Evolutionary conservation across 2,329 filamentous ascomycete genomes (phyloP).

Genomic region (Trichoderma cornu-damae): DNA sequence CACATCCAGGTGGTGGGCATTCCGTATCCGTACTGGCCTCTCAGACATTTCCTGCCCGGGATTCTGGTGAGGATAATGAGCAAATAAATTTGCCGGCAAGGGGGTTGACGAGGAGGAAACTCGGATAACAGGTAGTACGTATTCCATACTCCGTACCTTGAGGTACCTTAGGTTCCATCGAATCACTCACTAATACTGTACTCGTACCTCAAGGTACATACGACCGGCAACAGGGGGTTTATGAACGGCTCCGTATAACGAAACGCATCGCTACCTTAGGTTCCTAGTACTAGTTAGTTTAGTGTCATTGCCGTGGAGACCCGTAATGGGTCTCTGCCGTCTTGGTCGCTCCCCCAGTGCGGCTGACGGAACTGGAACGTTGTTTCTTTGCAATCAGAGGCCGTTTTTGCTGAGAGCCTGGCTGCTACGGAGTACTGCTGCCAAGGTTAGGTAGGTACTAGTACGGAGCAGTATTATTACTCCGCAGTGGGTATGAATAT

Average conservation of each 20-base stretch:
- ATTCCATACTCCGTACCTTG: too few relatives aligned
- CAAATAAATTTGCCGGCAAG: slow-evolving; percentile 9
- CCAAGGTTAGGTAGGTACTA: too few relatives aligned
- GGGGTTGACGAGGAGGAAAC: slow-evolving; percentile 10
- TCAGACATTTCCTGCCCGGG: not conserved
- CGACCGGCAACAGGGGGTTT: not conserved
- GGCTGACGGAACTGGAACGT: slow-evolving; percentile 1
- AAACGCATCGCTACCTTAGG: slow-evolving; percentile 12
- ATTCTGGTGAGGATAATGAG: not conserved
- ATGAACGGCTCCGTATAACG: slow-evolving; percentile 13
- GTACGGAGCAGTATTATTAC: not conserved
- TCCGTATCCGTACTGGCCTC: not conserved
- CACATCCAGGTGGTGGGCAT: not conserved
- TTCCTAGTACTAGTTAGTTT: too few relatives aligned
- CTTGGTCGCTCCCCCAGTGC: not conserved
- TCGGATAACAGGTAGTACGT: slow-evolving; percentile 3
- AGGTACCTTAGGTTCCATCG: too few relatives aligned
- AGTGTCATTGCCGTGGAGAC: slow-evolving; percentile 16
- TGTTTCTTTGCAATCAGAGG: not conserved
- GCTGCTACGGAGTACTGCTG: not conserved
- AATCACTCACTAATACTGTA: too few relatives aligned
- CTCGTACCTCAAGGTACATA: too few relatives aligned
- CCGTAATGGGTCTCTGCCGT: slow-evolving; percentile 9
- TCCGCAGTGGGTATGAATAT: too few relatives aligned
- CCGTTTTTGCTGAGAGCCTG: slow-evolving; percentile 1